Evolutionary conservation across 805 yeast genomes (phyloP), one percentile per base, ranked within the genome.

Genomic region (Diddensiella caesifluorescens): DNA sequence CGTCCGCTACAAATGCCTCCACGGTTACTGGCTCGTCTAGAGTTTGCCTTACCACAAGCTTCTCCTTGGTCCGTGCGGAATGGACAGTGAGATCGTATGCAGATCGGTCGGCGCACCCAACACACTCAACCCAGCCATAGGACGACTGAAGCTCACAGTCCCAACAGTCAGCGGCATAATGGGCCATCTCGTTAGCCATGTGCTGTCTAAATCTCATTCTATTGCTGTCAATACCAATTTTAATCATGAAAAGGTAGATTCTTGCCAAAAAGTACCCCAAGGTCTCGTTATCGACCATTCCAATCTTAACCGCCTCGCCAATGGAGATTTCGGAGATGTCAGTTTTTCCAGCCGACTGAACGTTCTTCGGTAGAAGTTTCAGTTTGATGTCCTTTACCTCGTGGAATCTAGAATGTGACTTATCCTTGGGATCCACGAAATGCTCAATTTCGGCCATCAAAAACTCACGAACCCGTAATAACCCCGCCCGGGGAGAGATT

Each of bases 101-200:
- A 35, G 95, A 85, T 73, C 99, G 80, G 70, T 92, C 99, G 52
- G 99, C 99, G 72, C 97, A 92, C 54, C 99, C 99, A 63, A 92
- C 97, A 80, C 98, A 94, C 72, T 92, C 99, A 57, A 92, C 85
- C 99, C 99, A 92, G 57, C 99, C 99, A 58, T 87, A 92, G 25
- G 96, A 86, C 32, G 96, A 81, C 56, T 84, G 80, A 58, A 92
- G 74, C 72, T 92, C 99, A 52, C 95, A 97, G 70, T 92, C 99
- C 99, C 99, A 92, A 74, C 99, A 92, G 70, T 92, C 99, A 54
- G 95, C 80, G 47, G 98, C 98, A 65, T 92, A 92, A 67, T 92
- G 99, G 15, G 99, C 99, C 99, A 92, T 92, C 72, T 92, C 99
- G 64, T 92, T 92, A 55, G 81, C 74, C 95, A 92, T 81, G 69